These are phyloP conservation scores for Lachnellula occidentalis DNA, from an alignment of 2,329 filamentous ascomycete species.

Conservation along the genomic window DNA sequence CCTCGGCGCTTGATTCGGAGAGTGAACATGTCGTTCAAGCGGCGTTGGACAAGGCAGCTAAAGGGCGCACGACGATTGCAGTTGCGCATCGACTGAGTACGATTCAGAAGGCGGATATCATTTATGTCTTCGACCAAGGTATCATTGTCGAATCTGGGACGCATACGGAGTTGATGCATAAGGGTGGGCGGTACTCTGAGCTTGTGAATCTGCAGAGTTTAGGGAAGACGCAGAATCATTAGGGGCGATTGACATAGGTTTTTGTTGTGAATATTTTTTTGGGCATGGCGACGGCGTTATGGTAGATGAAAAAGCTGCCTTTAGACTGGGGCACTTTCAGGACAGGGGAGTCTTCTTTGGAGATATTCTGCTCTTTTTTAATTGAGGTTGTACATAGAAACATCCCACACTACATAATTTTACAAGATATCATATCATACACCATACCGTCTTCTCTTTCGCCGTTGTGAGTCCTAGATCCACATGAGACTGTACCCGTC, in stretches of 20 bases:
- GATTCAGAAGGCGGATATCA: slow-evolving; percentile 89
- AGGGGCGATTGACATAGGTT: background rate
- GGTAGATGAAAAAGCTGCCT: background rate
- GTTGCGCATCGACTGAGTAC: slow-evolving; percentile 90
- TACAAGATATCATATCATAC: no score
- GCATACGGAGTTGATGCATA: slow-evolving; percentile 66
- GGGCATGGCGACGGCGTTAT: slow-evolving; percentile 18
- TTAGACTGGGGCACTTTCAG: background rate
- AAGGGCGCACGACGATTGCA: slow-evolving; percentile 84
- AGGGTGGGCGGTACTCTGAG: slow-evolving; percentile 69
- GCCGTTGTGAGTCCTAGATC: no score
- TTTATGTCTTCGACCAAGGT: slow-evolving; percentile 94
- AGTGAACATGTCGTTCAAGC: slow-evolving; percentile 76
- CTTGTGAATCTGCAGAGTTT: slow-evolving; percentile 76
- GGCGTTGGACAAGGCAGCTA: slow-evolving; percentile 74
- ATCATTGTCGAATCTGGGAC: slow-evolving; percentile 79
- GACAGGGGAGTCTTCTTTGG: background rate
- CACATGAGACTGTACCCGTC: no score
- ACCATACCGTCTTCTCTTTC: no score
- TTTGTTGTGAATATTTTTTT: background rate
- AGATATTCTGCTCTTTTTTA: background rate
- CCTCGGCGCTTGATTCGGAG: slow-evolving; percentile 69
- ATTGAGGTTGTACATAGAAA: no score
- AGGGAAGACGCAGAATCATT: slow-evolving; percentile 43
- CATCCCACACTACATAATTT: no score